Base-by-base conservation (phyloP, 2,329 filamentous ascomycete species). In the Fusarium sp. region DNA sequence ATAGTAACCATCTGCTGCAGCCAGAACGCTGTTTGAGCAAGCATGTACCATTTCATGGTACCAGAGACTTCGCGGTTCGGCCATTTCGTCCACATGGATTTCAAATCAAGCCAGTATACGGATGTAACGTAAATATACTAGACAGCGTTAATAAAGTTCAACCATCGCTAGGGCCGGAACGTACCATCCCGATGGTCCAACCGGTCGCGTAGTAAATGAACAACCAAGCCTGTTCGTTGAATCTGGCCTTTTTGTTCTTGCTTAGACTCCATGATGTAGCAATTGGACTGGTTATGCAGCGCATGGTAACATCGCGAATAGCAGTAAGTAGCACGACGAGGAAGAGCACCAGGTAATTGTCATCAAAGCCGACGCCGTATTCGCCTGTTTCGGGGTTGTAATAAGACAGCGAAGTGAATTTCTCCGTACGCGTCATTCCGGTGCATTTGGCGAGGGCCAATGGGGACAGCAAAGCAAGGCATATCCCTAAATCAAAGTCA, bases 161-260 rank as follows among this genome's bases (percentile, higher is more conserved):
- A 16, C 34, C 10, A 37, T n/a, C 6, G 18, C 34, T 7, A 37
- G 34, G 18, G 18, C 10, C 34, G 34, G 34, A n/a, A 82, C 90
- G 72, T 85, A 97, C 93, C 85, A 96, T 86, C 72, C 96, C 96
- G 60, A 95, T 82, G 16, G 89, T 85, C 91, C 93, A 98, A 77
- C 94, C 95, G 51, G 90, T 83, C 30, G 82, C 82, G 79, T 95
- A 95, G 82, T 98, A 98, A 44, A 95, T 79, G 46, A 97, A 82
- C 77, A 97, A 84, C 93, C 95, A 98, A 45, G 91, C 93, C 81
- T 99, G 96, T 81, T 99, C 96, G 65, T 93, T 93, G 81, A 98
- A 97, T 58, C 96, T 37, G 34, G 88, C 59, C 91, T 84, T 42
- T 82, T 97, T 98, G 76, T 84, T 85, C 75, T 90, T 92, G 73